These are phyloP conservation scores for Boletus pseudopeckii DNA, from an alignment of 768 basidiomycete species.

Conservation along the genomic window DNA sequence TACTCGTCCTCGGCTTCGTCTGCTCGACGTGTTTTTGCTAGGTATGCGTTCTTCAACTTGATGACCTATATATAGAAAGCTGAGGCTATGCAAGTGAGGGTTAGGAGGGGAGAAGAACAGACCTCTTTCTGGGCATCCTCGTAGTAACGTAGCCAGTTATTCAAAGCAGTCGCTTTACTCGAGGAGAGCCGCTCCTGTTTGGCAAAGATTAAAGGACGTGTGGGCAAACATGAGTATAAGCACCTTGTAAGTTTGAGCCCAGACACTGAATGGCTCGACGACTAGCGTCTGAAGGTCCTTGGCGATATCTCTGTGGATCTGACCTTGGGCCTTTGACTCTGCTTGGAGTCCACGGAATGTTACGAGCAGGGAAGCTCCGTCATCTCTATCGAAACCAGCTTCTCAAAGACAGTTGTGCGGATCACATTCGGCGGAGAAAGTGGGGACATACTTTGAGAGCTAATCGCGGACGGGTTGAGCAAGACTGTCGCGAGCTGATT, in stretches of 20 bases:
- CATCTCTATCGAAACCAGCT: conserved; percentile 72
- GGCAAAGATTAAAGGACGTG: conserved; percentile 14
- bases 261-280: conserved; percentile 74
- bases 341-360: conserved; percentile 77
- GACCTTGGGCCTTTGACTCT: conserved; percentile 70
- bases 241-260: conserved; percentile 76
- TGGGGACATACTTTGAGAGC: conserved; percentile 43
- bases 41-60: conserved; percentile 74
- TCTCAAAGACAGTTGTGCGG: conserved; percentile 33
- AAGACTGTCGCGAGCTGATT: conserved; percentile 58
- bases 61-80: conserved; percentile 35
- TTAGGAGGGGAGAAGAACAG: conserved; percentile 6
- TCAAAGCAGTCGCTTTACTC: conserved; percentile 55
- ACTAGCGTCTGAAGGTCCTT: conserved; percentile 74
- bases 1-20: conserved; percentile 96
- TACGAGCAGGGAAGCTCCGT: conserved; percentile 78
- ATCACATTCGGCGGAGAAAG: background rate
- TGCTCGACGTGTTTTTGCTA: conserved; percentile 74
- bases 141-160: conserved; percentile 67
- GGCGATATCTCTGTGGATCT: conserved; percentile 66
- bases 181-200: conserved; percentile 58
- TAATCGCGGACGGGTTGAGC: conserved; percentile 46
- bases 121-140: conserved; percentile 68
- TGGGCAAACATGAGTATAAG: conserved; percentile 1
- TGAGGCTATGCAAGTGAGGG: background rate